phyloP scores from a whole-genome alignment of 768 basidiomycete genomes.

The Leccinum sublutescens region DNA sequence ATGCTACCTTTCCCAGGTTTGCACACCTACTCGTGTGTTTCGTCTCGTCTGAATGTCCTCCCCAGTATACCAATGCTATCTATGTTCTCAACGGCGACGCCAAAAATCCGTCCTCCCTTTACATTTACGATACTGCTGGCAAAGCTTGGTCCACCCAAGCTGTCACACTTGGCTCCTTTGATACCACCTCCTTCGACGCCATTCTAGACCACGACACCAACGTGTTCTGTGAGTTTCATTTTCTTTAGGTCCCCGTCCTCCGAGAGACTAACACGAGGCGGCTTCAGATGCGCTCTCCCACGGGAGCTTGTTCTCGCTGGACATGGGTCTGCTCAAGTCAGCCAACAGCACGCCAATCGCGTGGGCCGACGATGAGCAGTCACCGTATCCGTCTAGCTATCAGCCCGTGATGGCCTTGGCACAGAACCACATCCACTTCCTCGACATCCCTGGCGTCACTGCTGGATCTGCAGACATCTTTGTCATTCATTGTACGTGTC shows the following conservation, averaged over 20 bases:
- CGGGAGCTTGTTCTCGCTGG: slow-evolving; percentile 62
- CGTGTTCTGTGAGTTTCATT: slow-evolving; percentile 59
- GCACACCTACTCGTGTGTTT: not conserved
- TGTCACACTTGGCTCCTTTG: slow-evolving; percentile 51
- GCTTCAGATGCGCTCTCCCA: slow-evolving; percentile 65
- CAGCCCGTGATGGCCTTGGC: slow-evolving; percentile 77
- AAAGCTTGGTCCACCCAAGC: slow-evolving; percentile 80
- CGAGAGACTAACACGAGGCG: slow-evolving; percentile 7
- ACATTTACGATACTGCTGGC: slow-evolving; percentile 75
- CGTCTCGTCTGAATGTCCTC: slow-evolving; percentile 6
- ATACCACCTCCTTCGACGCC: slow-evolving; percentile 61
- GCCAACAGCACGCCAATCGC: slow-evolving; percentile 55
- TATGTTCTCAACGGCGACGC: slow-evolving; percentile 81
- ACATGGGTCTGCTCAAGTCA: slow-evolving; percentile 63
- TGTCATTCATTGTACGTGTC: slow-evolving; percentile 80
- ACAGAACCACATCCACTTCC: slow-evolving; percentile 84
- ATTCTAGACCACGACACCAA: slow-evolving; percentile 96
- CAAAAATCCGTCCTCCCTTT: slow-evolving; percentile 62
- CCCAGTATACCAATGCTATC: slow-evolving; percentile 78
- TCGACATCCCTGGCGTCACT: slow-evolving; percentile 64
- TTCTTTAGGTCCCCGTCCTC: not conserved
- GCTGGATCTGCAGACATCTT: slow-evolving; percentile 76
- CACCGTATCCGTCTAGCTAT: slow-evolving; percentile 59
- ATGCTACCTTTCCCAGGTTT: slow-evolving; percentile 71
- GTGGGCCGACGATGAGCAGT: slow-evolving; percentile 63